A percentile compares a stretch with the other conserved stretches of the same genome.
Conservation (phyloP, 2,329 filamentous ascomycete genomes). For the Fusarium multiceps region DNA sequence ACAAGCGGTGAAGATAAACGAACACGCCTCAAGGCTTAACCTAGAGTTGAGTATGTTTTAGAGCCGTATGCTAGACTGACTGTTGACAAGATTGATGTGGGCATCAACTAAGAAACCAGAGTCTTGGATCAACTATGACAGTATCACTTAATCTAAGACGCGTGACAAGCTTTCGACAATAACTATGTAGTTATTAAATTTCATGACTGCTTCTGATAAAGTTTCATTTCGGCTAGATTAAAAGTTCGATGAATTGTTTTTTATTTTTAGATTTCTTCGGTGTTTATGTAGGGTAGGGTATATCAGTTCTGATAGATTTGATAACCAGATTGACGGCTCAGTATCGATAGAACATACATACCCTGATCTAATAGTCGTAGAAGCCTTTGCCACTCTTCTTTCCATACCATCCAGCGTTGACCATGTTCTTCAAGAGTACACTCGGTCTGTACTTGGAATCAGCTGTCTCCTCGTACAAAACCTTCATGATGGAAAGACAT, state of each 20-base stretch:
- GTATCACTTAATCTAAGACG: not conserved
- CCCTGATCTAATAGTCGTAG: constrained; percentile 76
- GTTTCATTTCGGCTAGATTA: not conserved
- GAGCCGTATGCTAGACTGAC: not conserved
- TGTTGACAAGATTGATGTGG: not conserved
- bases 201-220: not conserved
- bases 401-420: constrained; percentile 95
- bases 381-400: constrained; percentile 98
- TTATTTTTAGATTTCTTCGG: not conserved
- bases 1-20: not conserved
- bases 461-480: constrained; percentile 88
- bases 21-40: not conserved
- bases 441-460: constrained; percentile 96
- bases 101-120: not conserved
- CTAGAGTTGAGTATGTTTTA: not conserved
- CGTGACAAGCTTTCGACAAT: too few relatives aligned
- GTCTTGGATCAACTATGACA: not conserved
- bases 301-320: not conserved
- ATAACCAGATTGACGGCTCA: not conserved
- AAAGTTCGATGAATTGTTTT: not conserved
- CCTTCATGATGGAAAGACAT: constrained; percentile 96
- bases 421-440: constrained; percentile 91
- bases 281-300: not conserved
- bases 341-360: not conserved
- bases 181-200: not conserved